phyloP scores from a whole-genome alignment of 2,329 filamentous ascomycete species.

The Phyllosticta citrichinensis region DNA sequence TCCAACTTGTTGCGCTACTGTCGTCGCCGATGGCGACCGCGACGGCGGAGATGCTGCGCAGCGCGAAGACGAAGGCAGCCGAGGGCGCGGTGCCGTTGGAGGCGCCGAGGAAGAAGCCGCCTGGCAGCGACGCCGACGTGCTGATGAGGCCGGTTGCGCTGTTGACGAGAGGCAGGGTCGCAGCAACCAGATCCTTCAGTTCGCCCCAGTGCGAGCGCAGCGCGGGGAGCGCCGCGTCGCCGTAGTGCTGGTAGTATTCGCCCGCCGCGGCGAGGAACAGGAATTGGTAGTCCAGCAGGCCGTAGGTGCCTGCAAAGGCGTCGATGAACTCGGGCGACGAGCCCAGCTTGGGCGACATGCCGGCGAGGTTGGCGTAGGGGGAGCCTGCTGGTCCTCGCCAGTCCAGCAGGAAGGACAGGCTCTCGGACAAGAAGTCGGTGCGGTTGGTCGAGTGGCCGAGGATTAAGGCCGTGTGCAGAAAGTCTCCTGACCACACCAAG shows the following conservation, averaged over 20 bases:
- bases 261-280: slow-evolving; percentile 20
- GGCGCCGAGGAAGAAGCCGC: slow-evolving; percentile 19
- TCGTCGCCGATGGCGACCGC: slow-evolving; percentile 24
- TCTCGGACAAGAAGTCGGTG: slow-evolving; percentile 27
- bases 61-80: slow-evolving; percentile 18
- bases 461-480: slow-evolving; percentile 32
- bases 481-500: slow-evolving; percentile 34
- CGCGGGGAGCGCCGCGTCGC: slow-evolving; percentile 10
- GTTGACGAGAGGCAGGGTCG: slow-evolving; percentile 20
- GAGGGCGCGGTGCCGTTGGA: slow-evolving; percentile 21
- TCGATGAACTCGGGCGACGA: slow-evolving; percentile 7
- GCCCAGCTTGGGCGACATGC: slow-evolving; percentile 11
- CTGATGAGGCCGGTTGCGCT: slow-evolving; percentile 18
- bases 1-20: slow-evolving; percentile 13
- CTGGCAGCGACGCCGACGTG: slow-evolving; percentile 4
- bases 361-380: slow-evolving; percentile 11
- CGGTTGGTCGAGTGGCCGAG: slow-evolving; percentile 27
- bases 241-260: slow-evolving; percentile 19
- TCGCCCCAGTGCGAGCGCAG: slow-evolving; percentile 17
- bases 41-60: slow-evolving; percentile 19
- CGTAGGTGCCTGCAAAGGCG: slow-evolving; percentile 2
- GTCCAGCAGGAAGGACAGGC: slow-evolving; percentile 22
- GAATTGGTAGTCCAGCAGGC: slow-evolving; percentile 23
- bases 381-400: slow-evolving; percentile 14
- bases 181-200: slow-evolving; percentile 16